Conservation (phyloP, 2,329 filamentous ascomycete species). For the Anisogramma anomala region DNA sequence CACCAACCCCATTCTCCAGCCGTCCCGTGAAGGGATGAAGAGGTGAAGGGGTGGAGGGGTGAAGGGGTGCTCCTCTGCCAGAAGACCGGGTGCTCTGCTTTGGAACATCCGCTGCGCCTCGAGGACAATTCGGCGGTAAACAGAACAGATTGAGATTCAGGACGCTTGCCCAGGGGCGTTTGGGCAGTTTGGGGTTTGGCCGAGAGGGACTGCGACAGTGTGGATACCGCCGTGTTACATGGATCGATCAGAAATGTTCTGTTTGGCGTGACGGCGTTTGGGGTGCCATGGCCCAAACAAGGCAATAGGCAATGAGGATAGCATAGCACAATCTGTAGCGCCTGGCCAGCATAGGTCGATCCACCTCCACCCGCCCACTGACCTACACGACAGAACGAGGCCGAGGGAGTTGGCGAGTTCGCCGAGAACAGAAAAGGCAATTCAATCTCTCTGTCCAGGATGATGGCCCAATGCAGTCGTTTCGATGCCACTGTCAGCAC, state of each 20-base stretch:
- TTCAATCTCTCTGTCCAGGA: background rate
- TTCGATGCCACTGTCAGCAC: background rate
- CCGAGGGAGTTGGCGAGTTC: background rate
- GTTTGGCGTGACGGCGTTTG: slow-evolving; percentile 10
- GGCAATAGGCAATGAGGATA: background rate
- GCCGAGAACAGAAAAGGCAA: too few relatives aligned
- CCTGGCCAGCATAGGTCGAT: background rate
- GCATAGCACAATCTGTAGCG: background rate
- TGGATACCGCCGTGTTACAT: slow-evolving; percentile 3
- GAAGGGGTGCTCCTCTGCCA: background rate
- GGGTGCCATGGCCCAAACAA: slow-evolving; percentile 3
- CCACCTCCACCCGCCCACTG: background rate
- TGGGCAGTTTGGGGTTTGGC: background rate
- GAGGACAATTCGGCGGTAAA: slow-evolving; percentile 14
- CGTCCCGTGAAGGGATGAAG: too few relatives aligned
- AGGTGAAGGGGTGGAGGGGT: background rate
- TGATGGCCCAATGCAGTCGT: background rate
- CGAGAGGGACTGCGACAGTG: background rate
- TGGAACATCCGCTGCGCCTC: slow-evolving; percentile 9
- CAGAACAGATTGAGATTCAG: slow-evolving; percentile 13
- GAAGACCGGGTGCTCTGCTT: slow-evolving; percentile 8
- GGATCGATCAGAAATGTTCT: slow-evolving; percentile 12
- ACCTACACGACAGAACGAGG: background rate
- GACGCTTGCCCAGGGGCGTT: slow-evolving; percentile 8
- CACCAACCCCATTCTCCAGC: background rate